Evolutionary conservation across 805 yeast species (phyloP), one percentile per base, ranked within the genome.

Genomic region (Clavispora phyllophila): DNA sequence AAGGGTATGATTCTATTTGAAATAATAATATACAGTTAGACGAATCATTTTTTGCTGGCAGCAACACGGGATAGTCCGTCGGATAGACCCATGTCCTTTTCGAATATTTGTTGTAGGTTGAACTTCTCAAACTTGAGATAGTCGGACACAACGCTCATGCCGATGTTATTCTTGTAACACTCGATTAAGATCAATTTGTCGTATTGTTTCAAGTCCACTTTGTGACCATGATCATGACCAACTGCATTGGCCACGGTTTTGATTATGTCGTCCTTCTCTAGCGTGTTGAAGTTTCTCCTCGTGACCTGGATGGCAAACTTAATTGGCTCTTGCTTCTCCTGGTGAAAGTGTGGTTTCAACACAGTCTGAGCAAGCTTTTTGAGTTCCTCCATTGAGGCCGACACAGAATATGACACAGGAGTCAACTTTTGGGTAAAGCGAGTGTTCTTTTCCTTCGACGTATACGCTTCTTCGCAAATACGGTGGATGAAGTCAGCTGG

Each of bases 161-260:
- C 99, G 26, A 93, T 75, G 47, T 86, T 85, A 48, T 79, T 84
- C 66, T 90, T 91, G 66, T 83, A 91, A 58, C 96, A 86, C 60
- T 88, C 96, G 3, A 93, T 84, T 40, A 91, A 58, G 37, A 93
- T 77, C 52, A 93, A 67, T 56, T 82, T 81, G 47, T 90, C 95
- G 55, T 78, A 87, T 10, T 79, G 65, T 55, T 87, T 86, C 60
- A 93, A 73, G 58, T 89, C 95, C 13, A 93, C 95, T 27, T 64
- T 68, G 60, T 88, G 96, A 2, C 82, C 82, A 48, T 78, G 75
- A 5, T 78, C 82, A 36, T 75, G 69, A 1, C 91, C 91, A 0
- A 87, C 89, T 35, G 75, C 64, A 24, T 75, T 78, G 3, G 95
- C 96, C 8, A 90, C 74, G 10, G 78, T 70, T 27, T 73, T 77